These are phyloP conservation scores for Globisporangium polare DNA, from an alignment of 352 stramenopile species.

Conservation along the genomic window DNA sequence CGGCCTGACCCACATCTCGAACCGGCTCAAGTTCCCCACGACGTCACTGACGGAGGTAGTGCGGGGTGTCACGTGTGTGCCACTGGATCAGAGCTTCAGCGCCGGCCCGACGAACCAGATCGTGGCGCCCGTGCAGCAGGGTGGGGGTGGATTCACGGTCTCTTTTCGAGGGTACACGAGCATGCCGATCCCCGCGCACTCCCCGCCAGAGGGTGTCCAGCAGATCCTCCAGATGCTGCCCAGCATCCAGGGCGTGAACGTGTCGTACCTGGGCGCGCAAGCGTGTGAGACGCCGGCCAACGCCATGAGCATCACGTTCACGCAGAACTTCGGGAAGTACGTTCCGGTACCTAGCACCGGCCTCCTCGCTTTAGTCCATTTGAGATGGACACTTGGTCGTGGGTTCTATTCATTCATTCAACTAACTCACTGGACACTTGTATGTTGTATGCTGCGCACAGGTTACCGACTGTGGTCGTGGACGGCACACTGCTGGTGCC, in stretches of 20 bases:
- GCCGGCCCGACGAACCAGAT: constrained; percentile 41
- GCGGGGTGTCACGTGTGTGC: constrained; percentile 43
- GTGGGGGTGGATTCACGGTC: constrained; percentile 51
- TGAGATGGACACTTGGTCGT: background rate
- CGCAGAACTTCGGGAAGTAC: constrained; percentile 77
- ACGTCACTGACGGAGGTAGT: constrained; percentile 47
- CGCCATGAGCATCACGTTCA: constrained; percentile 68
- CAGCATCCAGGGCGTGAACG: constrained; percentile 45
- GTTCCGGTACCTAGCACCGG: constrained; percentile 11
- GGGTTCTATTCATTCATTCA: background rate
- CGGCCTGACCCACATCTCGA: constrained; percentile 58
- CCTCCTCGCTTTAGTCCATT: background rate
- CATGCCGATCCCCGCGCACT: constrained; percentile 49
- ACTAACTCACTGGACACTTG: constrained; percentile 3
- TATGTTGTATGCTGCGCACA: constrained; percentile 15
- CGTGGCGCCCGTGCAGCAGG: constrained; percentile 28
- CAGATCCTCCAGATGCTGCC: constrained; percentile 38
- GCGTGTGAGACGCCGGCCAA: constrained; percentile 62
- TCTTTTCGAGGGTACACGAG: constrained; percentile 64
- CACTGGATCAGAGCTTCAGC: constrained; percentile 51
- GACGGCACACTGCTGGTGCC: constrained; percentile 27
- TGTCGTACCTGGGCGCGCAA: constrained; percentile 52
- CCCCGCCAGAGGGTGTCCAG: constrained; percentile 27
- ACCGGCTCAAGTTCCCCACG: constrained; percentile 50
- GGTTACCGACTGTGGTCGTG: constrained; percentile 52